Evolutionary conservation across 148 eudicot genomes (phyloP).

Genomic region (Polygonum aviculare): DNA sequence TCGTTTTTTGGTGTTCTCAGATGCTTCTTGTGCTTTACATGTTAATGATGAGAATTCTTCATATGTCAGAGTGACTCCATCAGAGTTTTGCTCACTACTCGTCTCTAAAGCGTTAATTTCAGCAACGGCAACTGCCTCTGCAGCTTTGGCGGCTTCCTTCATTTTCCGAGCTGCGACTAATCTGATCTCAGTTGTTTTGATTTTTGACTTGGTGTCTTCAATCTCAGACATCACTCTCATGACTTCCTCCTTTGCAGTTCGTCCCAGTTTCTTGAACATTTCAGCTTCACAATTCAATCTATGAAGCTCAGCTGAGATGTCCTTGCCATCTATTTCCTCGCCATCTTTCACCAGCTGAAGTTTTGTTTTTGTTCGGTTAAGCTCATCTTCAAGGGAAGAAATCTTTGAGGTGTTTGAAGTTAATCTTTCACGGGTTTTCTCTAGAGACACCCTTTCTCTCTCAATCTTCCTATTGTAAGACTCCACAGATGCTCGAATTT

Average conservation of each 20-base stretch:
- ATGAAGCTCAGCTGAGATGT: constrained; percentile 56
- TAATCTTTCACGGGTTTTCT: constrained; percentile 77
- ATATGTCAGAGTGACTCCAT: constrained; percentile 45
- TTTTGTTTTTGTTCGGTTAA: constrained; percentile 40
- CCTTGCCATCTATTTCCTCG: constrained; percentile 20
- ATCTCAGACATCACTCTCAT: constrained; percentile 55
- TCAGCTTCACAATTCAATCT: constrained; percentile 63
- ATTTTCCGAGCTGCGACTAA: constrained; percentile 75
- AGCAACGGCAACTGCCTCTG: constrained; percentile 79
- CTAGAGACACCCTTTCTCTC: constrained; percentile 59
- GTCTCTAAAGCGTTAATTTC: constrained; percentile 73
- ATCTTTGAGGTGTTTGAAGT: constrained; percentile 51
- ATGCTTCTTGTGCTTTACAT: constrained; percentile 57
- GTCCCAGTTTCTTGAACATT: constrained; percentile 63
- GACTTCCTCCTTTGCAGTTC: constrained; percentile 58
- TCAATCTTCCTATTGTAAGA: constrained; percentile 64
- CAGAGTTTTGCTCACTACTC: constrained; percentile 21
- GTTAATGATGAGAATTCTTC: constrained; percentile 62
- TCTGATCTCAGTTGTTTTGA: constrained; percentile 69
- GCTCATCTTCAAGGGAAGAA: constrained; percentile 62
- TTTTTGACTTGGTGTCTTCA: constrained; percentile 53
- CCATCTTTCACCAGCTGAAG: constrained; percentile 27
- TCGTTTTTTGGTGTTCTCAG: constrained; percentile 33
- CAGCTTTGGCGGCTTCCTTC: constrained; percentile 88
- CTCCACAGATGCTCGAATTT: constrained; percentile 69